Evolutionary conservation across 2,329 filamentous ascomycete species (phyloP).

Genomic region (Blastomyces parvus): DNA sequence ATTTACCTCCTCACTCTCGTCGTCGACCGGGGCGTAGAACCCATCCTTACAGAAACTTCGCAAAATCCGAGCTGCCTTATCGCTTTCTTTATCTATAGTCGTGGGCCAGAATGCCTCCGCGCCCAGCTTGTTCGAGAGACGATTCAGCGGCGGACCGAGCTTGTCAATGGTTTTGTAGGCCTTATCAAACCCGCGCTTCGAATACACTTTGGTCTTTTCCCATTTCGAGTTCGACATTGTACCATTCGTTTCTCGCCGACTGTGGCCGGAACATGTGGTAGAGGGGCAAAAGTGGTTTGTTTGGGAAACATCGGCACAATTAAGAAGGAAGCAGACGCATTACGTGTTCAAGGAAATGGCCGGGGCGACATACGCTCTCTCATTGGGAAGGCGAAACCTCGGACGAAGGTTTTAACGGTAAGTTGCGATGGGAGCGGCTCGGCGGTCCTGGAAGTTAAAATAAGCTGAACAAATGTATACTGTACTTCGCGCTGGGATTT

Average conservation of each 20-base stretch:
- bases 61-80: constrained; percentile 82
- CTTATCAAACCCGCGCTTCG: constrained; percentile 64
- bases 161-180: constrained; percentile 59
- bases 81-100: constrained; percentile 75
- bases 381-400: constrained; percentile 3
- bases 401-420: neutral
- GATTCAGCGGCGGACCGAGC: constrained; percentile 67
- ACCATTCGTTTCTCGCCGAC: constrained; percentile 8
- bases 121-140: constrained; percentile 69
- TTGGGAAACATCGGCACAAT: neutral
- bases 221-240: constrained; percentile 38
- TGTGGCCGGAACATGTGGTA: neutral
- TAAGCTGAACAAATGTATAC: neutral
- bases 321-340: neutral
- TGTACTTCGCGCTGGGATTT: neutral
- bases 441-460: neutral
- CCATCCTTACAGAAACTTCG: constrained; percentile 82
- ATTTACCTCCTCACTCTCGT: constrained; percentile 39
- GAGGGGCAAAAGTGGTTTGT: neutral
- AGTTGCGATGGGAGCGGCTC: neutral
- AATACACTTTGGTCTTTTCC: constrained; percentile 43
- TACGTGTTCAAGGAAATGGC: neutral
- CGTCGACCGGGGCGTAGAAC: constrained; percentile 54
- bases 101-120: constrained; percentile 78
- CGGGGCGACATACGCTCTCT: neutral